Evolutionary conservation across 1,284 basidiomycete genomes (phyloP), one percentile per base, ranked within the genome.

Genomic region (Ustilago cynodontis): DNA sequence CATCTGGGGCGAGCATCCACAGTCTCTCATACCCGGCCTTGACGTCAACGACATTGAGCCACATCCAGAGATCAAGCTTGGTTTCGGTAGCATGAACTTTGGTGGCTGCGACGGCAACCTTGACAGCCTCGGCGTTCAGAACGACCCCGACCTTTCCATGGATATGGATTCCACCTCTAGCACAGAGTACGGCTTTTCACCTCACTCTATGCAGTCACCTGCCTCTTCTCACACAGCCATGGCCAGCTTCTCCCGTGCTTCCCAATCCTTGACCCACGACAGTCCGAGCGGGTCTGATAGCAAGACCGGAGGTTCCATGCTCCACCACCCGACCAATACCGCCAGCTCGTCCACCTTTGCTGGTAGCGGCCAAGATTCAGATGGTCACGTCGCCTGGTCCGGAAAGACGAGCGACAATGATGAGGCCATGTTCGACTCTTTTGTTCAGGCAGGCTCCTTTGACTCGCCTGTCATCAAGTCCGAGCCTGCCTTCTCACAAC

Each of bases 351-450:
- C 56, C n/a, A 67, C 59, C 43, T 68, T 71, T 39, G 67, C 65
- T 10, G 71, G 71, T 26, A 74, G 76, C 37, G 76, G 76, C 24
- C 71, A 78, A 11, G 71, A 78, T 33, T 74, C 76, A 20, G 76
- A 72, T 57, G 57, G 66, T 20, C 68, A 66, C 37, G 56, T 69
- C 1, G 65, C 60, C 11, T 73, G 70, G 70, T 37, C 58, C 8
- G 68, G 52, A n/a, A 70, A 78, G 28, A 39, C 65, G 11, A 59
- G 63, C 26, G 71, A 70, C 55, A 71, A 78, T n/a, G 80, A 82
- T 51, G 80, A 83, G 35, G 80, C 74, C 52, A 83, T 83, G 80
- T 83, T 83, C 43, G 80, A 83, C 35, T 79, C 79, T 10, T 70
- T 83, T 51, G 78, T 83, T 20, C 77, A 82, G 24, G 73, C 80